Evolutionary conservation across 1,284 basidiomycete species (phyloP).

Genomic region (Malassezia nana): DNA sequence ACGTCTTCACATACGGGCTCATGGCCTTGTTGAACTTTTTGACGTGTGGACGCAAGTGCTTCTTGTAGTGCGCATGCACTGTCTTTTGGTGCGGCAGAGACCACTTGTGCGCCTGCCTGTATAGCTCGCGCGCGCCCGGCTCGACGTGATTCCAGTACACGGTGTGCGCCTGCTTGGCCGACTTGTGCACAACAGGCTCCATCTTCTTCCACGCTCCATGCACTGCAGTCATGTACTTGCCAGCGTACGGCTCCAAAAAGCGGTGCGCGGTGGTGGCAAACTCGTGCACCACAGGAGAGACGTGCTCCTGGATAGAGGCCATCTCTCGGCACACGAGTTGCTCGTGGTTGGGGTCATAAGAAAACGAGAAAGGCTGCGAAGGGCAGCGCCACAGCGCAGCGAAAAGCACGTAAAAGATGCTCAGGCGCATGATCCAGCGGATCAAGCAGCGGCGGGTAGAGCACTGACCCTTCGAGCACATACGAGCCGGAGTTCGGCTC

Average conservation of each 20-base stretch:
- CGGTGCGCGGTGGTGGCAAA: slow-evolving; percentile 21
- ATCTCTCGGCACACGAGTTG: slow-evolving; percentile 36
- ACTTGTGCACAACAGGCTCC: slow-evolving; percentile 25
- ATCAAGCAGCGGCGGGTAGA: not conserved
- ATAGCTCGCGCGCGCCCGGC: slow-evolving; percentile 25
- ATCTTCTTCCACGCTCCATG: slow-evolving; percentile 23
- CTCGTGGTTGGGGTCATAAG: slow-evolving; percentile 31
- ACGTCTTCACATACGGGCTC: slow-evolving; percentile 39
- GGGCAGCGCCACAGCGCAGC: slow-evolving; percentile 38
- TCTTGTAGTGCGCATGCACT: slow-evolving; percentile 31
- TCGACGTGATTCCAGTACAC: slow-evolving; percentile 37
- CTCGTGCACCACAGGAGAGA: slow-evolving; percentile 30
- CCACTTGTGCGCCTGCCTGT: slow-evolving; percentile 28
- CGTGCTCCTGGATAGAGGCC: slow-evolving; percentile 29
- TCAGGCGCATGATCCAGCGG: slow-evolving; percentile 1
- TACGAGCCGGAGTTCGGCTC: not conserved
- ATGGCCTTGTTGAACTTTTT: slow-evolving; percentile 25
- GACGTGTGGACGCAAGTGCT: slow-evolving; percentile 37
- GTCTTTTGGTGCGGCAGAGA: slow-evolving; percentile 32
- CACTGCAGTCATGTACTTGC: slow-evolving; percentile 12
- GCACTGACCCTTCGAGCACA: not conserved
- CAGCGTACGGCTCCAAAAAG: slow-evolving; percentile 30
- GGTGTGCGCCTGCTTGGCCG: slow-evolving; percentile 23
- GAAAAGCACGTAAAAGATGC: slow-evolving; percentile 17
- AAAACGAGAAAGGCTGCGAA: slow-evolving; percentile 35